phyloP scores from a whole-genome alignment of 176 grass and related monocot species.

The Dendrocalamus sinicus region DNA sequence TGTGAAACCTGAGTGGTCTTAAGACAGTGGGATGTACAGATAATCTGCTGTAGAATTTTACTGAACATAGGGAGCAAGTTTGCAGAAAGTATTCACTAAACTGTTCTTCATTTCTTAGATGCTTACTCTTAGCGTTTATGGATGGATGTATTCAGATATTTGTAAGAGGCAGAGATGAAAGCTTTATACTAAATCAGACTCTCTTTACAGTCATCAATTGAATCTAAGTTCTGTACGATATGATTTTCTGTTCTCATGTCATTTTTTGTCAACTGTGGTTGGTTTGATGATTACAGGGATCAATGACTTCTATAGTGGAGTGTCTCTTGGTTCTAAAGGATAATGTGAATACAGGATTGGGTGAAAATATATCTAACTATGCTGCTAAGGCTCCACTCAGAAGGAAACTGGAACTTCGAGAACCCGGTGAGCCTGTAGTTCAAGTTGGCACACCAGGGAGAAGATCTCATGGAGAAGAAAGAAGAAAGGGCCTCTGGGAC shows the following conservation, averaged over 20 bases:
- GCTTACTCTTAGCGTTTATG: slow-evolving; percentile 12
- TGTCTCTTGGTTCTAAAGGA: slow-evolving; percentile 86
- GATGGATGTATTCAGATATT: slow-evolving; percentile 5
- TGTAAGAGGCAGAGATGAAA: slow-evolving; percentile 10
- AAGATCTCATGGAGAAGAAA: slow-evolving; percentile 53
- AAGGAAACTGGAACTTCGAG: slow-evolving; percentile 58
- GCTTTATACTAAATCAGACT: slow-evolving; percentile 12
- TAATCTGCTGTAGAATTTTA: slow-evolving; percentile 33
- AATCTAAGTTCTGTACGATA: slow-evolving; percentile 31
- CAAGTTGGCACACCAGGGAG: slow-evolving; percentile 45
- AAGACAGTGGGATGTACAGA: slow-evolving; percentile 38
- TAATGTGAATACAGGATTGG: slow-evolving; percentile 54
- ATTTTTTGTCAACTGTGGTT: slow-evolving; percentile 34
- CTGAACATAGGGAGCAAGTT: slow-evolving; percentile 4
- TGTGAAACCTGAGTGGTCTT: slow-evolving; percentile 41
- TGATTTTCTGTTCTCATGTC: slow-evolving; percentile 38
- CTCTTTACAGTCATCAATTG: slow-evolving; percentile 23
- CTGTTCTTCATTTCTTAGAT: slow-evolving; percentile 14
- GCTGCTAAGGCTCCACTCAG: slow-evolving; percentile 53
- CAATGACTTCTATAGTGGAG: slow-evolving; percentile 71
- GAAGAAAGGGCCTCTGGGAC: slow-evolving; percentile 56
- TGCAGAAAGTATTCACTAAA: slow-evolving; percentile 19
- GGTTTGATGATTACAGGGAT: slow-evolving; percentile 61
- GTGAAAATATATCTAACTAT: slow-evolving; percentile 48
- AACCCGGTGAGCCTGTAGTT: slow-evolving; percentile 48